Conservation (phyloP, 1,139 yeast species). For the Yamadazyma triangularis region DNA sequence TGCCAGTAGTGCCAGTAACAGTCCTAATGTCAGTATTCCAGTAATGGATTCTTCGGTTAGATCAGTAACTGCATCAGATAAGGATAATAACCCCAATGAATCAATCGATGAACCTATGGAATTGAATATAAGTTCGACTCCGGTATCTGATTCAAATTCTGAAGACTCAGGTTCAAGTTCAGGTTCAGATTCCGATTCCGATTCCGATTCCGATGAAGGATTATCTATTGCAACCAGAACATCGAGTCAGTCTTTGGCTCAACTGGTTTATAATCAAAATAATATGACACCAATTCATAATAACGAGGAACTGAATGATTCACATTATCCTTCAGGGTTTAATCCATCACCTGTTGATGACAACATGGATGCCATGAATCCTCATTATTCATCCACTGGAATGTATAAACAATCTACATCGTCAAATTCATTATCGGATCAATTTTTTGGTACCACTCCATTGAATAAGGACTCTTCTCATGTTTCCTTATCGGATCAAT, state of each 20-base stretch:
- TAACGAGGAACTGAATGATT: slow-evolving; percentile 3
- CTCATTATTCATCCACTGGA: slow-evolving; percentile 31
- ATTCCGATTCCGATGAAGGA: slow-evolving; percentile 28
- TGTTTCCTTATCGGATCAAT: slow-evolving; percentile 16
- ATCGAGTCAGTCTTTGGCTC: slow-evolving; percentile 45
- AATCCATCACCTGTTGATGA: slow-evolving; percentile 24
- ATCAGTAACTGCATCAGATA: slow-evolving; percentile 13
- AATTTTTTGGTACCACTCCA: slow-evolving; percentile 25
- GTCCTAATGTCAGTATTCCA: slow-evolving; percentile 12
- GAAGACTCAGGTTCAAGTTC: slow-evolving; percentile 6
- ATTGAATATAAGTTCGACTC: background rate
- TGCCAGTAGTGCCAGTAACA: background rate
- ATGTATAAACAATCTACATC: slow-evolving; percentile 40
- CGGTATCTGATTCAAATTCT: slow-evolving; percentile 11
- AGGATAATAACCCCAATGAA: slow-evolving; percentile 4
- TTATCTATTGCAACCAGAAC: slow-evolving; percentile 37
- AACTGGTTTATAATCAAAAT: slow-evolving; percentile 32
- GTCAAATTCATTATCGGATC: slow-evolving; percentile 33
- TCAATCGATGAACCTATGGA: background rate
- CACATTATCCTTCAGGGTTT: slow-evolving; percentile 19
- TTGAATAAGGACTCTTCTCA: slow-evolving; percentile 4
- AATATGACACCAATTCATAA: slow-evolving; percentile 17
- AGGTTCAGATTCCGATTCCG: slow-evolving; percentile 14
- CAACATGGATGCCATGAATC: slow-evolving; percentile 27
- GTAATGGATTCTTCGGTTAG: slow-evolving; percentile 17